Evolutionary conservation across 176 grass and related monocot genomes (phyloP).

Genomic region (Rhynchospora tenuis): DNA sequence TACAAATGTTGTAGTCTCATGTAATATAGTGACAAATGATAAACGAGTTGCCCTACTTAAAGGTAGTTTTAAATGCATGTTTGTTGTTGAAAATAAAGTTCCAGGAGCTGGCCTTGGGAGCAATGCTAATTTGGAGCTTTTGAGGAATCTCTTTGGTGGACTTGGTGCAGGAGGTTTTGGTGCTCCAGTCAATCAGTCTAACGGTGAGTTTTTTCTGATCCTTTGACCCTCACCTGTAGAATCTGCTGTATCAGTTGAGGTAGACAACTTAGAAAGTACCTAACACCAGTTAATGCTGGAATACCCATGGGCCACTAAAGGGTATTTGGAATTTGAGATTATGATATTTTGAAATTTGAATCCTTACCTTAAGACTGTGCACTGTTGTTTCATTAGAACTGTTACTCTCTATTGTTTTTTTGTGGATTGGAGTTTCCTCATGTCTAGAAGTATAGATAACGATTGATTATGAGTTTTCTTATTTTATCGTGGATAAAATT

Average conservation of each 20-base stretch:
- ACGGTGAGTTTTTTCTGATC: slow-evolving; percentile 43
- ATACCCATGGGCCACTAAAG: not conserved
- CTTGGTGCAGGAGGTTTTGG: slow-evolving; percentile 75
- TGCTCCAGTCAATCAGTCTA: slow-evolving; percentile 49
- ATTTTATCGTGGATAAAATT: not conserved
- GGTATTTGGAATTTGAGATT: not conserved
- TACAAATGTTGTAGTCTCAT: not conserved
- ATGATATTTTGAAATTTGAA: not conserved
- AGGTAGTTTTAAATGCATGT: not conserved
- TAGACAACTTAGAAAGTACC: not conserved
- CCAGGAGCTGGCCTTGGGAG: slow-evolving; percentile 35
- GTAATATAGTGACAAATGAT: not conserved
- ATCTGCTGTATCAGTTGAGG: not conserved
- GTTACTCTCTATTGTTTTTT: not conserved
- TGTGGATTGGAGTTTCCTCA: not conserved
- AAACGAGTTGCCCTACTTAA: not conserved
- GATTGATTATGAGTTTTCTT: not conserved
- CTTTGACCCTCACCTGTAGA: not conserved
- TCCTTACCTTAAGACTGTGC: not conserved
- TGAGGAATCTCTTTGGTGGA: slow-evolving; percentile 92
- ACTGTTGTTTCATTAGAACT: not conserved
- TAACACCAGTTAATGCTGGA: not conserved
- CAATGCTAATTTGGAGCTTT: slow-evolving; percentile 54
- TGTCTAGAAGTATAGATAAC: not conserved
- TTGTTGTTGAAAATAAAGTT: slow-evolving; percentile 16